These are phyloP conservation scores for Boletus sp. DNA, from an alignment of 1,284 basidiomycete species.

Conservation along the genomic window DNA sequence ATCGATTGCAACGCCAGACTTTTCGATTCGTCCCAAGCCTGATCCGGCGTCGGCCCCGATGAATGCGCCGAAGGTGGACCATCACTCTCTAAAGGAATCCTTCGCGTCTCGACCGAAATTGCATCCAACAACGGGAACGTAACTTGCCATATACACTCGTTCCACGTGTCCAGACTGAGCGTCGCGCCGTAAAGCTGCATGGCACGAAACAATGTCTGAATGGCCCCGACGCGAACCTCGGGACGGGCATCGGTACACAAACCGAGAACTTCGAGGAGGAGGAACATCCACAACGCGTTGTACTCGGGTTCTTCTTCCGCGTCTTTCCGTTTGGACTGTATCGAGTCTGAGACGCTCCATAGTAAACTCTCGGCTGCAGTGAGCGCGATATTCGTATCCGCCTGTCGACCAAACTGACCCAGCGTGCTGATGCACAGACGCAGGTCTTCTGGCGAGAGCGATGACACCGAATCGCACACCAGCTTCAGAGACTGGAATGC, in stretches of 20 bases:
- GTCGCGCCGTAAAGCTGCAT: slow-evolving; percentile 90
- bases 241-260: slow-evolving; percentile 79
- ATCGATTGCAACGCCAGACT: slow-evolving; percentile 82
- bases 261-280: slow-evolving; percentile 79
- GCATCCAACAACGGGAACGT: slow-evolving; percentile 85
- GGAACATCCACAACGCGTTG: slow-evolving; percentile 86
- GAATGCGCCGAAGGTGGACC: slow-evolving; percentile 15
- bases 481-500: slow-evolving; percentile 93
- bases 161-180: slow-evolving; percentile 79
- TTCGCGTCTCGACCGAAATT: slow-evolving; percentile 56
- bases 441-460: slow-evolving; percentile 76
- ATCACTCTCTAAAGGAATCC: slow-evolving; percentile 22
- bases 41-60: slow-evolving; percentile 28
- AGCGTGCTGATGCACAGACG: slow-evolving; percentile 86
- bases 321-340: slow-evolving; percentile 74
- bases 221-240: slow-evolving; percentile 89
- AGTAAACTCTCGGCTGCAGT: slow-evolving; percentile 86
- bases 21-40: slow-evolving; percentile 84
- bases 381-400: slow-evolving; percentile 92
- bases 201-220: slow-evolving; percentile 92
- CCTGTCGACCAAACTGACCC: slow-evolving; percentile 86
- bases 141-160: slow-evolving; percentile 83
- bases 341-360: slow-evolving; percentile 92
- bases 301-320: slow-evolving; percentile 65
- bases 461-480: slow-evolving; percentile 88